Percentiles rank a stretch among this genome's conserved stretches.
Evolutionary conservation across 495 filamentous ascomycete species (phyloP).

Genomic region (Podospora fimiseda): DNA sequence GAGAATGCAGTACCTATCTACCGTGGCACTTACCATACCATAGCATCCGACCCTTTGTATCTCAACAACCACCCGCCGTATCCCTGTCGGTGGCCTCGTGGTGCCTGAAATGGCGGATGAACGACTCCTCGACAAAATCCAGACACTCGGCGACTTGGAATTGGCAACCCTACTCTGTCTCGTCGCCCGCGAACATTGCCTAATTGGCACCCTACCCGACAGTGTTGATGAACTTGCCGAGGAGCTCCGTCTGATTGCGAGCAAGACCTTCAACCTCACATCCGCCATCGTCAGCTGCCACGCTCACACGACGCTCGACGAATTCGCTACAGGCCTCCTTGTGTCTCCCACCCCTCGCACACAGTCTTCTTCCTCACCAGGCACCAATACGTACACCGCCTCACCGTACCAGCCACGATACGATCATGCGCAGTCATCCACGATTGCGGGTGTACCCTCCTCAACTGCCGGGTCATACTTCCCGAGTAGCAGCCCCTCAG

Average conservation of each 20-base stretch:
- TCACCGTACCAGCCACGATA: conserved; percentile 32
- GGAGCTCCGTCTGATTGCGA: conserved; percentile 65
- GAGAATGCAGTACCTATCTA: not conserved
- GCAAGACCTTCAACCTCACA: conserved; percentile 64
- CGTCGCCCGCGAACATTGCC: conserved; percentile 74
- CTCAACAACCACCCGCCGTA: too few species aligned
- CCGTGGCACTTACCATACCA: not conserved
- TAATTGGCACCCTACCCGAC: conserved; percentile 65
- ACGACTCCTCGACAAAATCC: conserved; percentile 56
- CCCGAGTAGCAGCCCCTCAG: conserved; percentile 1
- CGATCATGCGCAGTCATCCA: conserved; percentile 4
- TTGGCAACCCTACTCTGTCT: conserved; percentile 78
- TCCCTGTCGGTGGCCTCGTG: too few species aligned
- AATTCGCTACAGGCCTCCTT: conserved; percentile 66
- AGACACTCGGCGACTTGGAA: conserved; percentile 78
- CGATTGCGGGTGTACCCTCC: conserved; percentile 5
- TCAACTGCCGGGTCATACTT: conserved; percentile 24
- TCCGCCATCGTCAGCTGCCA: conserved; percentile 65
- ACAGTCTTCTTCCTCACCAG: conserved; percentile 15
- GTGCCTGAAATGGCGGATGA: conserved; percentile 59
- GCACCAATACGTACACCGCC: conserved; percentile 20
- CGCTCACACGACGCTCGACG: conserved; percentile 64
- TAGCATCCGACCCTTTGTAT: not conserved
- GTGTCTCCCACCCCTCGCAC: conserved; percentile 23
- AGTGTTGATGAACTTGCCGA: conserved; percentile 57